Base-by-base conservation (phyloP, 163 green algal genomes). In the Volvox carteri region DNA sequence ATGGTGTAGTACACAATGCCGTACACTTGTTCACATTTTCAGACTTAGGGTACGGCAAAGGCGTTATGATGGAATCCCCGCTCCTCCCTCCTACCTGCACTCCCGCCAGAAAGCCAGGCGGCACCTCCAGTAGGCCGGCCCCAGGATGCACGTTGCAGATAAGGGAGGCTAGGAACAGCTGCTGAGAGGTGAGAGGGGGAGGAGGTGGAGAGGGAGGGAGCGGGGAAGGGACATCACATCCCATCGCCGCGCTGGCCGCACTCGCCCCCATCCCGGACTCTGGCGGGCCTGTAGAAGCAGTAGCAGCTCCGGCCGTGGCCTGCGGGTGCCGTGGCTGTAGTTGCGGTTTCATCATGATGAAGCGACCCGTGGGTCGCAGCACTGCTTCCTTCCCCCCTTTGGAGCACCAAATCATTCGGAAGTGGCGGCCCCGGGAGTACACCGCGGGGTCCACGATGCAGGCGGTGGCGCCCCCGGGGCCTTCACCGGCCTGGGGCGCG, bases 371-470 rank as follows among this genome's bases (percentile, higher is more conserved):
- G 28, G 95, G 94, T 50, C 58, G 54, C 75, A 98, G 94, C 75
- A 96, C 86, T 5, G 93, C 93, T 0, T 41, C 42, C 93, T 97
- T 98, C 83, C 95, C 96, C 14, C 92, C 95, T 91, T 98, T 98
- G 94, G 92, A 94, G 90, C 89, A 95, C 83, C 91, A 94, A 0
- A 92, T 39, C 90, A 96, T 89, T 67, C 96, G 91, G 87, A 98
- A 98, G 93, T 98, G 95, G 39, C 96, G 92, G 91, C 96, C 97
- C 83, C 93, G 95, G 41, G 84, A 95, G 93, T 97, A 98, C 4
- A 98, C 96, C 0, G 95, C 96, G 18, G 90, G 89, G 79, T 98
- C 96, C 18, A 98, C 94, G 42, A 97, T 70, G 16, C 76, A 94
- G 14, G 81, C 85, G 54, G 44, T 90, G 80, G 80, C 80, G 65